Evolutionary conservation across 2,329 filamentous ascomycete species (phyloP).

Genomic region (Lomentospora prolificans): DNA sequence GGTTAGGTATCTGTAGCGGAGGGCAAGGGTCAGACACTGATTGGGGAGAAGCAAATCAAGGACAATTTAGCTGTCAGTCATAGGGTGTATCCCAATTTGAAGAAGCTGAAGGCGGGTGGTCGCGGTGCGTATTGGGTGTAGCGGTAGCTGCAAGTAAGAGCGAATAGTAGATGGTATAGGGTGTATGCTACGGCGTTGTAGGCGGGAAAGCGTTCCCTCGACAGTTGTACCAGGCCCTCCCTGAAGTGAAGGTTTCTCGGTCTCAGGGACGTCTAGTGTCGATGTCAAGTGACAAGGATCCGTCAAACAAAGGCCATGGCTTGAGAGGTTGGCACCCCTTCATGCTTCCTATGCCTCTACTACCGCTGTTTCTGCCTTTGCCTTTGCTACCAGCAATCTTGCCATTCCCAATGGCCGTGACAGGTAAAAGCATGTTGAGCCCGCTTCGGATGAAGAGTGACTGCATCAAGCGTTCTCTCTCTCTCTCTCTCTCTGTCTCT

Average conservation of each 20-base stretch:
- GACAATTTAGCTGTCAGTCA: neutral
- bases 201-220: neutral
- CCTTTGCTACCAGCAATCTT: neutral
- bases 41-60: neutral
- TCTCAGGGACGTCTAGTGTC: conserved; percentile 6
- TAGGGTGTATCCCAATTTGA: neutral
- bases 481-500: neutral
- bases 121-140: neutral
- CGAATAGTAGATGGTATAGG: neutral
- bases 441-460: no score
- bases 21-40: neutral
- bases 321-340: neutral
- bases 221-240: conserved; percentile 1
- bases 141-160: neutral
- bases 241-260: neutral
- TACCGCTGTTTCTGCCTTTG: neutral
- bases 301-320: conserved; percentile 5
- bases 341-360: neutral
- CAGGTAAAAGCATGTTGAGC: no score
- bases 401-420: no score
- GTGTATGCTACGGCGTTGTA: neutral
- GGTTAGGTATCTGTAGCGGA: neutral
- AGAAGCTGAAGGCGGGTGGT: neutral
- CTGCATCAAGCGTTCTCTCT: neutral
- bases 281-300: neutral